Evolutionary conservation across 2,329 filamentous ascomycete genomes (phyloP).

Genomic region (Calonectria hawksworthii): DNA sequence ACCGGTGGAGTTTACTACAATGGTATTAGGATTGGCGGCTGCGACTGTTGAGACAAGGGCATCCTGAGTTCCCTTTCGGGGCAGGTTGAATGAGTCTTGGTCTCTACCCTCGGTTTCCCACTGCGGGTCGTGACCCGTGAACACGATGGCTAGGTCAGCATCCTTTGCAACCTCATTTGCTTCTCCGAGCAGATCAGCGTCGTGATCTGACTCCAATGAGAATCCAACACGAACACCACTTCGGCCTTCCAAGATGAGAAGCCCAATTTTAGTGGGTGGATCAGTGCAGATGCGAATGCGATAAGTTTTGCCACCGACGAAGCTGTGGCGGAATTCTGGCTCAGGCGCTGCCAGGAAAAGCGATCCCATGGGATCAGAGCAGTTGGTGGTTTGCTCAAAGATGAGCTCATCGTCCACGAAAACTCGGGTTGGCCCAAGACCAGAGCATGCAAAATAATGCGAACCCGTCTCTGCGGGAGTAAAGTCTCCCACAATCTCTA

Average conservation of each 20-base stretch:
- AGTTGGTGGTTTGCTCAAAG: conserved; percentile 44
- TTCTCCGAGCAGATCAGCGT: conserved; percentile 53
- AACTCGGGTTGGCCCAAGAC: conserved; percentile 44
- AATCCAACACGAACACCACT: conserved; percentile 48
- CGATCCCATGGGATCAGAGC: conserved; percentile 49
- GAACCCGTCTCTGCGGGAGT: conserved; percentile 40
- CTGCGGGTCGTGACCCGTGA: conserved; percentile 69
- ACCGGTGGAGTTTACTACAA: conserved; percentile 75
- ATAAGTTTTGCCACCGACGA: conserved; percentile 40
- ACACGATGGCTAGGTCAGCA: conserved; percentile 69
- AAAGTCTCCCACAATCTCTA: conserved; percentile 48
- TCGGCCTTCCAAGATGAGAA: conserved; percentile 46
- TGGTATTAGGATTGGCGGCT: conserved; percentile 69
- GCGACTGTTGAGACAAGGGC: conserved; percentile 69
- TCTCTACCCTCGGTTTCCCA: conserved; percentile 71
- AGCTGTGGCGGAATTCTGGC: conserved; percentile 39
- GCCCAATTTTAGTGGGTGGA: conserved; percentile 46
- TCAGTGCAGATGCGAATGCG: conserved; percentile 46
- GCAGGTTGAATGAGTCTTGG: conserved; percentile 78
- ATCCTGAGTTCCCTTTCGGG: conserved; percentile 65
- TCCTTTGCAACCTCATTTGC: conserved; percentile 69
- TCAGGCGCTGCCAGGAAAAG: conserved; percentile 45
- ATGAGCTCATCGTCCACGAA: conserved; percentile 46
- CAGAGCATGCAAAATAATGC: conserved; percentile 49
- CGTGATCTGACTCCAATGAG: conserved; percentile 47